Conservation (phyloP, 441 rosid genomes). For the Cnidoscolus chayamansa region DNA sequence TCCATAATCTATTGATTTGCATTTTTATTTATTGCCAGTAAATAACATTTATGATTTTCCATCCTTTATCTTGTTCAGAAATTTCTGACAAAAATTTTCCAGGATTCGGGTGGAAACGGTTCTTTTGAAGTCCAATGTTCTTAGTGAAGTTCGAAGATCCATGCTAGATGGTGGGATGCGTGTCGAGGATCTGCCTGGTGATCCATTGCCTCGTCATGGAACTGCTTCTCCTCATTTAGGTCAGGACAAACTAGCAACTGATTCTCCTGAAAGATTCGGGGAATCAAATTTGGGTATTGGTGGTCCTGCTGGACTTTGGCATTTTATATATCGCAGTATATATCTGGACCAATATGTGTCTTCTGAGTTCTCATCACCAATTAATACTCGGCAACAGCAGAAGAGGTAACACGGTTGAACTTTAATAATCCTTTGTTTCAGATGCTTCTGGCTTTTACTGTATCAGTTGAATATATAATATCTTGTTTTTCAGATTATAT, state of each 20-base stretch:
- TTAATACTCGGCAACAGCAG: conserved; percentile 65
- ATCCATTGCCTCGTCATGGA: conserved; percentile 46
- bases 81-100: conserved; percentile 24
- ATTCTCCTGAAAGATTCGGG: conserved; percentile 46
- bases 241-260: background rate
- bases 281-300: conserved; percentile 67
- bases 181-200: conserved; percentile 79
- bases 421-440: background rate
- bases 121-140: conserved; percentile 80
- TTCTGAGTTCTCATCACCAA: conserved; percentile 49
- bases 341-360: no score
- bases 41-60: conserved; percentile 4
- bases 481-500: conserved; percentile 59
- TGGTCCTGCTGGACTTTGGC: conserved; percentile 95
- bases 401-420: conserved; percentile 49
- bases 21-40: conserved; percentile 4
- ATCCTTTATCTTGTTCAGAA: conserved; percentile 1
- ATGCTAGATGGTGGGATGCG: conserved; percentile 87
- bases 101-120: conserved; percentile 76
- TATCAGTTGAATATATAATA: conserved; percentile 18
- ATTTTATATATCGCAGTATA: conserved; percentile 85
- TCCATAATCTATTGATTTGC: background rate
- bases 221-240: conserved; percentile 17
- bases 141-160: conserved; percentile 83
- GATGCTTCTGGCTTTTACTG: background rate